Conservation (phyloP, 257 asterid genomes). For the Osmanthus fragrans region DNA sequence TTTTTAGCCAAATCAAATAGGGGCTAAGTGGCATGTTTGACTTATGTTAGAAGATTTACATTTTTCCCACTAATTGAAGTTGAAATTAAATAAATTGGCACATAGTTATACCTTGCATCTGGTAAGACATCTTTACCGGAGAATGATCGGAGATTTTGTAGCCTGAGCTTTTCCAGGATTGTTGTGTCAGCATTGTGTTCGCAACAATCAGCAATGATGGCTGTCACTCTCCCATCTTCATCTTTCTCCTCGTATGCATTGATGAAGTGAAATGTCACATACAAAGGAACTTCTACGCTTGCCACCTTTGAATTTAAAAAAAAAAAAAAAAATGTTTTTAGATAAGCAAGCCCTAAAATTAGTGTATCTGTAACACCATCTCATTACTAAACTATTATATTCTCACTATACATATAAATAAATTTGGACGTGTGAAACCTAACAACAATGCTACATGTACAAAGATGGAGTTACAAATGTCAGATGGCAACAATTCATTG, state of each 20-base stretch:
- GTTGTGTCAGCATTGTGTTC: conserved; percentile 85
- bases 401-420: no score
- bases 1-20: no score
- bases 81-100: neutral
- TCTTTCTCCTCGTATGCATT: conserved; percentile 96
- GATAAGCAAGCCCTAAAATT: neutral
- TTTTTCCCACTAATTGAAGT: no score
- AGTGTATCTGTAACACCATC: no score
- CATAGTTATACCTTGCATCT: conserved; percentile 58
- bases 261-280: conserved; percentile 84
- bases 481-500: no score
- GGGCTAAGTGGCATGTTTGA: no score
- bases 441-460: no score
- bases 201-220: conserved; percentile 84
- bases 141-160: conserved; percentile 66
- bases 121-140: conserved; percentile 77
- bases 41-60: no score
- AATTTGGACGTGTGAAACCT: no score
- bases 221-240: conserved; percentile 73
- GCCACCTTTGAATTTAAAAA: conserved; percentile 78
- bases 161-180: conserved; percentile 70
- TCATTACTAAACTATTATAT: no score
- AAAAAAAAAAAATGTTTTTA: no score
- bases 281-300: conserved; percentile 91
- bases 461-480: no score